A percentile compares a stretch with the other conserved stretches of the same genome.
Conservation (phyloP, 1,284 basidiomycete species). For the Rhodotorula mucilaginosa region DNA sequence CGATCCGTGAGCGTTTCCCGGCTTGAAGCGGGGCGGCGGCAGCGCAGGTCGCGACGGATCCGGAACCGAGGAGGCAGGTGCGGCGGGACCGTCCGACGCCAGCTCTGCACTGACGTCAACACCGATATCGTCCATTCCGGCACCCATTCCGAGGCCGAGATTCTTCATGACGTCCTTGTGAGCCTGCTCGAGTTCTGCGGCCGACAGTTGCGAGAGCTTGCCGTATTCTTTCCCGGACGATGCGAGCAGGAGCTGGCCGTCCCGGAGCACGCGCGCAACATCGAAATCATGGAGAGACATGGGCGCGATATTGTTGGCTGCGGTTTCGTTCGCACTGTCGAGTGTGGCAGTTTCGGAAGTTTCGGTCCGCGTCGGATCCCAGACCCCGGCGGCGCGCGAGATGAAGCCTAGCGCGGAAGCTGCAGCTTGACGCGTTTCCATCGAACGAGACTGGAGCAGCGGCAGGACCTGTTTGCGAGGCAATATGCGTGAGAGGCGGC, state of each 20-base stretch:
- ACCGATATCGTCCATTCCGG: slow-evolving; percentile 48
- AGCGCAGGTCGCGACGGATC: neutral
- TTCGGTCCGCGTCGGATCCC: slow-evolving; percentile 60
- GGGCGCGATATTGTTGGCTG: neutral
- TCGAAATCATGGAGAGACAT: slow-evolving; percentile 47
- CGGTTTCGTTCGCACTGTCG: neutral
- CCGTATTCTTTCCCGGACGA: slow-evolving; percentile 51
- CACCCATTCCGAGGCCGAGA: slow-evolving; percentile 46
- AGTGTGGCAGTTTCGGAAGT: slow-evolving; percentile 8
- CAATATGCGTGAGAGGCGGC: neutral
- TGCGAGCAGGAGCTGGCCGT: slow-evolving; percentile 49
- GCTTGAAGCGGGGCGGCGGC: neutral
- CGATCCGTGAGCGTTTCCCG: neutral
- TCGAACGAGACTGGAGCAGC: slow-evolving; percentile 79
- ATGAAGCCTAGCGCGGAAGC: slow-evolving; percentile 82
- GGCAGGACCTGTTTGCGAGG: slow-evolving; percentile 66
- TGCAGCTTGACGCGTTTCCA: slow-evolving; percentile 80
- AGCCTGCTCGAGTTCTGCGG: slow-evolving; percentile 49
- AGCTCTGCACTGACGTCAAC: slow-evolving; percentile 50
- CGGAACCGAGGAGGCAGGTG: neutral
- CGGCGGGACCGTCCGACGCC: slow-evolving; percentile 17
- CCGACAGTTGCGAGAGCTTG: slow-evolving; percentile 43
- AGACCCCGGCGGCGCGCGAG: slow-evolving; percentile 75
- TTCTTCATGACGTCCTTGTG: slow-evolving; percentile 49
- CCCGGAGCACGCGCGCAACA: slow-evolving; percentile 46